A percentile compares a stretch with the other conserved stretches of the same genome.
Evolutionary conservation across 2,329 filamentous ascomycete genomes (phyloP).

Genomic region (Eurotiales sp.): DNA sequence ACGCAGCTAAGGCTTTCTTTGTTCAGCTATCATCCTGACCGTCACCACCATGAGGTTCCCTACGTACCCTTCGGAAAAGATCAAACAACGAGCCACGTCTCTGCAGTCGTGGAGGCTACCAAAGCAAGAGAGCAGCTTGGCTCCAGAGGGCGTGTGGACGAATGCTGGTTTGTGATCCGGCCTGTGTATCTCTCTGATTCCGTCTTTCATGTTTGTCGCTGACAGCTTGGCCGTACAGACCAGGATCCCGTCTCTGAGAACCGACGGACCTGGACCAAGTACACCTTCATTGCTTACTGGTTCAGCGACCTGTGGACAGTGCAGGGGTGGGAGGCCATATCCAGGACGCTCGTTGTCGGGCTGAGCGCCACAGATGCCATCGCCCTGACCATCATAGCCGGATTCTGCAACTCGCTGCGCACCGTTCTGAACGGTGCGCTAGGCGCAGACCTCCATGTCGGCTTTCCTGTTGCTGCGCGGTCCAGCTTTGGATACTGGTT

Average conservation of each 20-base stretch:
- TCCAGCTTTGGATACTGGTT: conserved; percentile 58
- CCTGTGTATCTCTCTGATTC: too few species aligned
- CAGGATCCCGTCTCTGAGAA: background rate
- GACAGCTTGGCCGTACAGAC: too few species aligned
- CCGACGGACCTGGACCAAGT: background rate
- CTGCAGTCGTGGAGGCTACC: conserved; percentile 38
- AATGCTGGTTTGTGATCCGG: too few species aligned
- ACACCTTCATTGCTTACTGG: conserved; percentile 40
- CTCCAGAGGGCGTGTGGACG: conserved; percentile 22
- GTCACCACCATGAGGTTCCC: too few species aligned
- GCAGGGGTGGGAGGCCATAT: conserved; percentile 54
- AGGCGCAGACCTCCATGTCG: conserved; percentile 49
- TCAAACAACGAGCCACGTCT: too few species aligned
- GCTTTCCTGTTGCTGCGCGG: conserved; percentile 55
- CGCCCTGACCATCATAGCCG: conserved; percentile 49
- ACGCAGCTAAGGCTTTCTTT: too few species aligned
- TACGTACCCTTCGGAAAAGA: too few species aligned
- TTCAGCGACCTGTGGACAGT: conserved; percentile 51
- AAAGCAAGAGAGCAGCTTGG: conserved; percentile 35
- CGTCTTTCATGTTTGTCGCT: too few species aligned
- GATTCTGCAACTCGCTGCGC: conserved; percentile 55
- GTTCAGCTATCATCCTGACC: too few species aligned
- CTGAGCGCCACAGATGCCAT: conserved; percentile 51
- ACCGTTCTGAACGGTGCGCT: conserved; percentile 60
- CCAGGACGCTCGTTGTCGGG: conserved; percentile 49